A percentile compares a stretch with the other conserved stretches of the same genome.
Conservation (phyloP, 352 stramenopile genomes). For the Pythium dissotocum region DNA sequence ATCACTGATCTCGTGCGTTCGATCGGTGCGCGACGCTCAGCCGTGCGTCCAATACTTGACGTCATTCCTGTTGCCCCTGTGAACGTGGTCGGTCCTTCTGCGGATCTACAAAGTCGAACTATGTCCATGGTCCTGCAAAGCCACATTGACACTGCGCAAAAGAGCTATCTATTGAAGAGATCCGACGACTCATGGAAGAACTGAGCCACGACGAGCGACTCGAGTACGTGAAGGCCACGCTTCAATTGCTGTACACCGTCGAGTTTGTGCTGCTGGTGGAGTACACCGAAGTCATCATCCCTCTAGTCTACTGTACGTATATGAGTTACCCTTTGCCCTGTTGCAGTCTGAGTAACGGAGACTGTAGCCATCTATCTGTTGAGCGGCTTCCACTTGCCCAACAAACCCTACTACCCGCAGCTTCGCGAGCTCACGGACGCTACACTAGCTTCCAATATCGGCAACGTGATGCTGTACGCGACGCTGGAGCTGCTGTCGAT, state of each 20-base stretch:
- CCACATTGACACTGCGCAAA: neutral
- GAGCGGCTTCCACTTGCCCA: constrained; percentile 17
- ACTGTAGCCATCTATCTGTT: constrained; percentile 20
- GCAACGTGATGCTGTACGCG: constrained; percentile 29
- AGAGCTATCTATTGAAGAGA: neutral
- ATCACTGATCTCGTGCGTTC: neutral
- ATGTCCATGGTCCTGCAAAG: neutral
- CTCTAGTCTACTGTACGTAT: constrained; percentile 17
- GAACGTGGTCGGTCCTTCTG: neutral
- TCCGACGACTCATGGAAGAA: neutral
- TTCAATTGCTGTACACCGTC: constrained; percentile 7
- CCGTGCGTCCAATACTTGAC: neutral
- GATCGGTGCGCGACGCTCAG: neutral
- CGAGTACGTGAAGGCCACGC: constrained; percentile 1
- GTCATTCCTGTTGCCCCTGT: neutral
- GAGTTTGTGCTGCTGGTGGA: constrained; percentile 22
- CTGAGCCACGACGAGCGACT: constrained; percentile 6
- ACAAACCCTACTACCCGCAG: constrained; percentile 27
- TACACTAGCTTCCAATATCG: neutral
- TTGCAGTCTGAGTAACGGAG: neutral
- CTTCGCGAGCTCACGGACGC: constrained; percentile 5
- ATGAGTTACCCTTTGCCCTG: too few relatives aligned
- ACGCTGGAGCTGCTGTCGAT: constrained; percentile 32
- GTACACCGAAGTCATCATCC: constrained; percentile 22
- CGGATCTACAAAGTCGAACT: neutral